Evolutionary conservation across 2,329 filamentous ascomycete genomes (phyloP), one percentile per base, ranked within the genome.

Genomic region (Didymella glomerata): DNA sequence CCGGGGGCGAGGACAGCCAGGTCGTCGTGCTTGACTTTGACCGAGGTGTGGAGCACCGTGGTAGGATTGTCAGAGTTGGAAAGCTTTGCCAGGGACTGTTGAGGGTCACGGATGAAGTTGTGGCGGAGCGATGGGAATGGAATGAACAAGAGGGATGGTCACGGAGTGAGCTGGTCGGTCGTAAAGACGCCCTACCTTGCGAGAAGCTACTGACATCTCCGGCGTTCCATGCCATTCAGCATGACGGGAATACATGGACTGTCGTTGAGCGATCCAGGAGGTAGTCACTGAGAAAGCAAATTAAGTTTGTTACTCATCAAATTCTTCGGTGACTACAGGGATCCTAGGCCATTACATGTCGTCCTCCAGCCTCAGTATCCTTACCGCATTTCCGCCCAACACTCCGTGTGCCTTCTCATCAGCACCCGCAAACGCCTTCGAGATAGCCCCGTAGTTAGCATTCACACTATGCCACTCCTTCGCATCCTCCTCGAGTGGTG

Each of bases 401-500:
- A 88, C 83, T 20, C 78, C 83, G n/a, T 80, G 76, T 14, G 82
- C 82, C 14, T 79, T 78, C 7, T 78, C 70, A 14, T 79, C 79
- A 4, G 82, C 65, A 1, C 59, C 80, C 41, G 77, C 81, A 36
- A 87, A 81, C 0, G 84, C 81, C 10, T 77, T 79, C 16, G 79
- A 74, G n/a, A 89, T 86, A 6, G 86, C 86, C 6, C 79, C 68
- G 61, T 82, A 83, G 63, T 87, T 88, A 36, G 81, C 81, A 51
- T 79, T 85, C 3, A 91, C 88, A 70, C 89, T 92, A 68, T 88
- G 83, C 89, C 90, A 92, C 68, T 88, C 84, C 36, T 82, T 84
- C 57, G 87, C 86, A 48, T 88, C 86, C 34, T 79, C 81, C 30
- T 82, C 83, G 18, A 93, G 77, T 0, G 90, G 90, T n/a, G 91